phyloP scores from a whole-genome alignment of 805 yeast species.

The Maudiozyma turicensis region DNA sequence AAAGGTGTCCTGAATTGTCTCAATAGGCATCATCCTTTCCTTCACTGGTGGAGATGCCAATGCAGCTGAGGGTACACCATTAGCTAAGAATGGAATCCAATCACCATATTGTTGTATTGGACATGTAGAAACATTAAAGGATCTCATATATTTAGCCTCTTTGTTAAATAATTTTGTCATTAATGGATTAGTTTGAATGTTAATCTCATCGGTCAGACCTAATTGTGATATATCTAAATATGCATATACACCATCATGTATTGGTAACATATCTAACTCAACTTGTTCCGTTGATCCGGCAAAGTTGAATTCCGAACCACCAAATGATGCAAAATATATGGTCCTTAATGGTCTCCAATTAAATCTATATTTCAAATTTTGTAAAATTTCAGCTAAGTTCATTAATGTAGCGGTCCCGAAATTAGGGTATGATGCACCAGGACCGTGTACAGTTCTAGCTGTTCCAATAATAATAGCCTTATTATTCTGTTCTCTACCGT shows the following conservation, averaged over 20 bases:
- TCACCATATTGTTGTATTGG: conserved; percentile 40
- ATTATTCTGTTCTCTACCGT: conserved; percentile 68
- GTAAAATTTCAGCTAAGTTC: conserved; percentile 57
- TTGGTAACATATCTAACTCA: conserved; percentile 40
- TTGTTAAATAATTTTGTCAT: conserved; percentile 27
- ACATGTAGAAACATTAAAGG: conserved; percentile 10
- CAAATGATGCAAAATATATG: conserved; percentile 76
- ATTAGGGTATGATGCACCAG: conserved; percentile 58
- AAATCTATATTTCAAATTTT: conserved; percentile 48
- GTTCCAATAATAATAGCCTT: conserved; percentile 72
- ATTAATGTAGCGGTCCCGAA: conserved; percentile 66
- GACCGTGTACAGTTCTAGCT: conserved; percentile 62
- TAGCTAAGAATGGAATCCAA: conserved; percentile 50
- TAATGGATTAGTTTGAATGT: conserved; percentile 53
- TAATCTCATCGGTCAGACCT: conserved; percentile 32
- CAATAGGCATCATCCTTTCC: conserved; percentile 42
- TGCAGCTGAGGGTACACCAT: conserved; percentile 38
- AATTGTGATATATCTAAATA: conserved; percentile 56
- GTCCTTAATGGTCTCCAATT: conserved; percentile 78
- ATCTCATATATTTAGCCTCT: background rate
- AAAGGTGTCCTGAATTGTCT: conserved; percentile 58
- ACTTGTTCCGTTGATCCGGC: conserved; percentile 77
- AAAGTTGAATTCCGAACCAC: conserved; percentile 64
- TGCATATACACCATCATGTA: conserved; percentile 51
- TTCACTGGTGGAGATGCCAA: conserved; percentile 10